Conservation (phyloP, 139 green algal species). For the Chlamydomonas eustigma region DNA sequence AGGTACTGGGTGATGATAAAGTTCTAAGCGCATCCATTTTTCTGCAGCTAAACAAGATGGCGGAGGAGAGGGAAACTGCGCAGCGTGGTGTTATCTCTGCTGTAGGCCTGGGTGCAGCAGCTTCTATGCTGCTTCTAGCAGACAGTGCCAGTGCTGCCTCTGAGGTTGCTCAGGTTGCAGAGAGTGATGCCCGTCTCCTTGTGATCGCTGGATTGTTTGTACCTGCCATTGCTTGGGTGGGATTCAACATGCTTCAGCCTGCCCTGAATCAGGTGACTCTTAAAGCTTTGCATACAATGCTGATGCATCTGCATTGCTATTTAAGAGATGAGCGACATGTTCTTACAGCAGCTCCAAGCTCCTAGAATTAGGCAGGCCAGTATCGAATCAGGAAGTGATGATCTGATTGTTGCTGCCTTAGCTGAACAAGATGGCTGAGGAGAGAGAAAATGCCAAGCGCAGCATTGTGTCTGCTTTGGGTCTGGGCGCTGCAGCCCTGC, state of each 20-base stretch:
- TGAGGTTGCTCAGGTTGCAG: slow-evolving; percentile 69
- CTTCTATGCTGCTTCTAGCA: slow-evolving; percentile 33
- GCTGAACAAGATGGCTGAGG: slow-evolving; percentile 14
- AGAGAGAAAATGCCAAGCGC: slow-evolving; percentile 1
- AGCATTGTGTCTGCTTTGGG: slow-evolving; percentile 10
- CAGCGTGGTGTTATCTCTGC: not conserved
- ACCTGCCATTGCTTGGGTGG: slow-evolving; percentile 61
- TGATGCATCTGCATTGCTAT: too few relatives aligned
- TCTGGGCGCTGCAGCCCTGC: slow-evolving; percentile 33
- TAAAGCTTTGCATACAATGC: too few relatives aligned
- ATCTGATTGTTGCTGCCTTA: not conserved
- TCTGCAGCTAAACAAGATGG: slow-evolving; percentile 16
- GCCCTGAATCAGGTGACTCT: not conserved
- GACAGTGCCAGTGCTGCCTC: slow-evolving; percentile 56
- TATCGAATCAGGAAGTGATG: too few relatives aligned
- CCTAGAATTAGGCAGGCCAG: too few relatives aligned
- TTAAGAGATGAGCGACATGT: too few relatives aligned
- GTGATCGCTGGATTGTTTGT: slow-evolving; percentile 46
- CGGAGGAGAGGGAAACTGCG: not conserved
- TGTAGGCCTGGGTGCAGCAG: slow-evolving; percentile 34
- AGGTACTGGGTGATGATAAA: too few relatives aligned
- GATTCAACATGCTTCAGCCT: slow-evolving; percentile 69
- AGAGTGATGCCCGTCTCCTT: slow-evolving; percentile 54
- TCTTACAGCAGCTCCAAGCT: too few relatives aligned
- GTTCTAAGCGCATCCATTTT: too few relatives aligned